Percentiles rank a stretch among this genome's conserved stretches.
Evolutionary conservation across 345 rosid genomes (phyloP).

Genomic region (Eucalyptus curtisii): DNA sequence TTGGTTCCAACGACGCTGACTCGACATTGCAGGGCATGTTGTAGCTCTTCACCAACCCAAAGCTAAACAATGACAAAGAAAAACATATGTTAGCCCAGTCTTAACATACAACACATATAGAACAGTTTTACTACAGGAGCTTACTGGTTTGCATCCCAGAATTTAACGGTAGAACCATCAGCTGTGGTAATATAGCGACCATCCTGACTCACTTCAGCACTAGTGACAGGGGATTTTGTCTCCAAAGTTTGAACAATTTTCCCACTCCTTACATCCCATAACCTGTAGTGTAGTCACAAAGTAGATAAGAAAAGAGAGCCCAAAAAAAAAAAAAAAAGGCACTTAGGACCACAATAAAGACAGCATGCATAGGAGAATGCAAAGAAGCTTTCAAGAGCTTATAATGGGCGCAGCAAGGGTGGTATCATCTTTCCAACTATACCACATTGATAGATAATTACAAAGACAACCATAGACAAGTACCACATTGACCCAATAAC

Average conservation of each 20-base stretch:
- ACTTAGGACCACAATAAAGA: neutral
- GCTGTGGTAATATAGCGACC: conserved; percentile 92
- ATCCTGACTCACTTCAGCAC: conserved; percentile 94
- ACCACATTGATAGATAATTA: neutral
- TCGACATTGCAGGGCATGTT: conserved; percentile 71
- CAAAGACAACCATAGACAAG: neutral
- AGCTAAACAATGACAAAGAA: conserved; percentile 25
- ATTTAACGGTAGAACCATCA: conserved; percentile 86
- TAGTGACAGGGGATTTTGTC: conserved; percentile 78
- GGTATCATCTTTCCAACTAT: neutral
- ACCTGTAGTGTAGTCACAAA: conserved; percentile 19
- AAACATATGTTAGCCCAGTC: neutral
- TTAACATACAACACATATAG: neutral
- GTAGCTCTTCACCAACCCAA: conserved; percentile 85
- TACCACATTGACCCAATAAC: neutral
- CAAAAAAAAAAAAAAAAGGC: too few relatives aligned
- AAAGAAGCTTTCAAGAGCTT: neutral
- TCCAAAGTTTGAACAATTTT: conserved; percentile 75
- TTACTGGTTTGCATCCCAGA: conserved; percentile 98
- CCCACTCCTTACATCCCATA: conserved; percentile 91
- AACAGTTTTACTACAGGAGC: conserved; percentile 3
- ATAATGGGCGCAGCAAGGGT: neutral
- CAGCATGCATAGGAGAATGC: neutral
- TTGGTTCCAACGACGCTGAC: conserved; percentile 79
- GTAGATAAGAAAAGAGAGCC: neutral